Evolutionary conservation across 2,329 filamentous ascomycete genomes (phyloP), one percentile per base, ranked within the genome.

Genomic region (Nemania serpens): DNA sequence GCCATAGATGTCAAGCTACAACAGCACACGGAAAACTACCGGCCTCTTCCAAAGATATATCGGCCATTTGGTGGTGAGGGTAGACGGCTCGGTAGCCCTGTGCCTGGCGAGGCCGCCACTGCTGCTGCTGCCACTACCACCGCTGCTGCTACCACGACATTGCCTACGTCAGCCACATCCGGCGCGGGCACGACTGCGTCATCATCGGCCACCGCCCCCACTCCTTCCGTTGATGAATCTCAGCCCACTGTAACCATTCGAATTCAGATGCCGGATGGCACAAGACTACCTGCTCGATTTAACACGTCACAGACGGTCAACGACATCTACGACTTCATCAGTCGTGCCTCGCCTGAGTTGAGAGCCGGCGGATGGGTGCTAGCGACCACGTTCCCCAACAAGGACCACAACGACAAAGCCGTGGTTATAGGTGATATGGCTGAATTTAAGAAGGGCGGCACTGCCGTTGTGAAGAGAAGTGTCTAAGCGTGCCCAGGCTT

Each of bases 341-440:
- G 84, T 60, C 81, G 83, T n/a, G 83, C 90, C 0, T 88, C 84
- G 25, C 74, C 86, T 0, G 82, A 81, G 6, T 83, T 84, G 51
- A 77, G 78, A 33, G 72, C 76, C 41, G 82, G 91, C n/a, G 69
- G 81, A 3, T 95, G 89, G 81, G 88, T 91, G 2, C 79, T 96
- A 45, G 90, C 89, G 65, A 95, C 91, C 0, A 94, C 91, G 0
- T 95, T 95, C 75, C 91, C 91, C 4, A 91, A 86, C 71, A 93
- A 91, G 77, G 89, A 94, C 55, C 84, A 94, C 65, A 87, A 82
- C 1, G 90, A 95, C 70, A 88, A 88, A 75, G 75, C 73, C 9
- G 69, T 84, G 52, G 79, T 83, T 1, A 72, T 89, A 29, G 83
- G 84, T 5, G 85, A 89, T 20, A 80, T 88, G 75, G 65, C 81